phyloP scores from a whole-genome alignment of 495 filamentous ascomycete genomes.

The Neurospora pannonica region DNA sequence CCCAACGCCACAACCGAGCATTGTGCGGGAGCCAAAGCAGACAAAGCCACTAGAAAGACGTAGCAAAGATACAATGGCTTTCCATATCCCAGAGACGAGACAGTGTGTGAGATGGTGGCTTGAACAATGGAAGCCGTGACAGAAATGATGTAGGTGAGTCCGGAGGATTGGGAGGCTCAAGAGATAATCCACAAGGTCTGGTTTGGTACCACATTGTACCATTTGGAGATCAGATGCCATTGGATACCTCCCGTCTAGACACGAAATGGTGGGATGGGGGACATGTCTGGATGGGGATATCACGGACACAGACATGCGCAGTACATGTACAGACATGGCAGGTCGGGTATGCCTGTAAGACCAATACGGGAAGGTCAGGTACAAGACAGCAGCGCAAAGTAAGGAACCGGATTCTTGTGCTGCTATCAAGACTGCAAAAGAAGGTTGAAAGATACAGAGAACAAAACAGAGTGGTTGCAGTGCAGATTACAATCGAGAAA shows the following conservation, averaged over 20 bases:
- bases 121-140: neutral
- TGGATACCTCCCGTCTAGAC: neutral
- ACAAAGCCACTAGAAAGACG: neutral
- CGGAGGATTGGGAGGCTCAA: neutral
- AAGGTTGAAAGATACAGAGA: neutral
- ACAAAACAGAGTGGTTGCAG: neutral
- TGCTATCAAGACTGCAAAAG: neutral
- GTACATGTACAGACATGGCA: neutral
- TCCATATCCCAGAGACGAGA: neutral
- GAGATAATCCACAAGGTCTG: neutral
- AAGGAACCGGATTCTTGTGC: neutral
- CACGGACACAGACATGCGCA: neutral
- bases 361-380: neutral
- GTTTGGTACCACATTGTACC: neutral
- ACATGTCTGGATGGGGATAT: neutral
- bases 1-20: neutral
- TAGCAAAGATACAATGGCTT: neutral
- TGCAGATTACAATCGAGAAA: neutral
- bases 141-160: neutral
- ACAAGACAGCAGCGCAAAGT: neutral
- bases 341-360: neutral
- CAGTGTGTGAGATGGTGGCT: neutral
- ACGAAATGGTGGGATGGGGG: neutral
- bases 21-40: neutral
- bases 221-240: neutral